Evolutionary conservation across 352 stramenopile species (phyloP).

Genomic region (Halophytophthora polymorphica): DNA sequence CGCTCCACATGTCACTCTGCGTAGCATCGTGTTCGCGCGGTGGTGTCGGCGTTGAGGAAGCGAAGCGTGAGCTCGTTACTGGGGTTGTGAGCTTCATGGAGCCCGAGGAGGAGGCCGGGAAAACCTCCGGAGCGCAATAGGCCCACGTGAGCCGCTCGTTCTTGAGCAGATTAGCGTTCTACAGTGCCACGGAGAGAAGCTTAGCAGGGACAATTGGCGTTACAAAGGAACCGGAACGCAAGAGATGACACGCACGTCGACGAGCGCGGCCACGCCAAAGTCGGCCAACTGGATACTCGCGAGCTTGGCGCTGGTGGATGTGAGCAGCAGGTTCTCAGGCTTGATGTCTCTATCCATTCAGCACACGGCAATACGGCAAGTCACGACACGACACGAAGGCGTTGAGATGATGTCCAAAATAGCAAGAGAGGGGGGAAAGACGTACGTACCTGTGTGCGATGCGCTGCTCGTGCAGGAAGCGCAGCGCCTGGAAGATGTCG

Average conservation of each 20-base stretch:
- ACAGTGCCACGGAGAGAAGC: neutral
- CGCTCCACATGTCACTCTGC: constrained; percentile 84
- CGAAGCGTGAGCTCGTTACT: constrained; percentile 12
- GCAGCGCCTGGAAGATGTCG: constrained; percentile 57
- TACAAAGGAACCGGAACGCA: neutral
- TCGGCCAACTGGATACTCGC: constrained; percentile 81
- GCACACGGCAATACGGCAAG: constrained; percentile 11
- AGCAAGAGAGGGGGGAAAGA: neutral
- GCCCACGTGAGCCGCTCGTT: constrained; percentile 53
- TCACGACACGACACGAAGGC: constrained; percentile 18
- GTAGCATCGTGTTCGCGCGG: constrained; percentile 29
- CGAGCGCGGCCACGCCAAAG: constrained; percentile 75
- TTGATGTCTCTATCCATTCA: constrained; percentile 62
- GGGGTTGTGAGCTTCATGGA: neutral
- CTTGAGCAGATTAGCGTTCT: constrained; percentile 44
- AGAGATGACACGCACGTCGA: constrained; percentile 22
- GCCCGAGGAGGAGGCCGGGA: constrained; percentile 15
- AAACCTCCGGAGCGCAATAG: constrained; percentile 68
- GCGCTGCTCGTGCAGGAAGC: constrained; percentile 61
- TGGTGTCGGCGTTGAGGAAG: constrained; percentile 7
- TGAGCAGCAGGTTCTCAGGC: constrained; percentile 84
- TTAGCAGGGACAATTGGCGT: neutral
- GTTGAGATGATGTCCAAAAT: constrained; percentile 26
- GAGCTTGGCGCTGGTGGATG: constrained; percentile 56
- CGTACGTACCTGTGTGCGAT: constrained; percentile 61